Conservation (phyloP, 2,329 filamentous ascomycete genomes). For the Pseudopithomyces maydicus region DNA sequence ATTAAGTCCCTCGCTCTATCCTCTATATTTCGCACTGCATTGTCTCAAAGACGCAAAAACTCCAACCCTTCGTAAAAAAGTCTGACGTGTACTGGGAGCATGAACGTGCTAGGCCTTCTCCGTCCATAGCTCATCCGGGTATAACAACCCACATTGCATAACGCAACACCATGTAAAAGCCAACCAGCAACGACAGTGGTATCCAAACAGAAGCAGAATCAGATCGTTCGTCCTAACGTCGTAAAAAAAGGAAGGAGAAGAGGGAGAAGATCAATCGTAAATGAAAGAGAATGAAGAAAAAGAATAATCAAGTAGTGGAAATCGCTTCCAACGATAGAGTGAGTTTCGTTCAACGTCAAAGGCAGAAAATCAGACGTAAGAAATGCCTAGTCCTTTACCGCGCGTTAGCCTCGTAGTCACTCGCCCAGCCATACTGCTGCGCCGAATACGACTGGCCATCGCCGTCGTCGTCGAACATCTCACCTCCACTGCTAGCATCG, state of each 20-base stretch:
- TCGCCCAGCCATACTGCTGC: slow-evolving; percentile 43
- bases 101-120: not conserved
- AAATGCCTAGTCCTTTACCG: slow-evolving; percentile 13
- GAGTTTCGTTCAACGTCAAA: not conserved
- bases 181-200: slow-evolving; percentile 23
- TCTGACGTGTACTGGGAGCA: not conserved
- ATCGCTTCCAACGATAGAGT: no score
- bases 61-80: not conserved
- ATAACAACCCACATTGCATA: slow-evolving; percentile 1
- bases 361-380: not conserved
- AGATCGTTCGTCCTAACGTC: slow-evolving; percentile 9
- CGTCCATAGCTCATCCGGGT: not conserved
- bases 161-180: not conserved
- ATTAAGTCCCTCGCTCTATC: not conserved
- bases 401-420: slow-evolving; percentile 37
- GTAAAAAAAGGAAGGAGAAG: not conserved
- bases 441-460: slow-evolving; percentile 58
- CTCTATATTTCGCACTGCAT: not conserved
- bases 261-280: slow-evolving; percentile 7
- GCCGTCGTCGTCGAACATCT: slow-evolving; percentile 74
- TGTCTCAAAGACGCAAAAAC: not conserved
- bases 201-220: slow-evolving; percentile 15
- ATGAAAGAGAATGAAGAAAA: not conserved
- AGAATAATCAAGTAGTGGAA: not conserved
- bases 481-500: slow-evolving; percentile 68